Evolutionary conservation across 225 moss, liverwort and hornwort species (phyloP).

Genomic region (Physcomitrellopsis africana): DNA sequence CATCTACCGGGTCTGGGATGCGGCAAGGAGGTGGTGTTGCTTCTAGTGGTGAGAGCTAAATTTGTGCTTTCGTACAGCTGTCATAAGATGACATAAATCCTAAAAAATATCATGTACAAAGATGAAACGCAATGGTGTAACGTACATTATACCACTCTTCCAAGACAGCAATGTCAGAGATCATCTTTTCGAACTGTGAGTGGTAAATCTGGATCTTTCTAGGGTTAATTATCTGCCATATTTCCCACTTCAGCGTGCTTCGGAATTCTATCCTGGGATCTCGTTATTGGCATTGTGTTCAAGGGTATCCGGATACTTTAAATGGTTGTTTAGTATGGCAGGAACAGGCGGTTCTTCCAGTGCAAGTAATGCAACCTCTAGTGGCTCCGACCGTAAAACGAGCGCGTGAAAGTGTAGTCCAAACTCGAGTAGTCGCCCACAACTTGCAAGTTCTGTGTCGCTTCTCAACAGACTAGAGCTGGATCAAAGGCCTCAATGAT

Average conservation of each 20-base stretch:
- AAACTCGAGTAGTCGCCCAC: slow-evolving; percentile 74
- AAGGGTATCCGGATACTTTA: slow-evolving; percentile 52
- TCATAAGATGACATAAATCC: not conserved
- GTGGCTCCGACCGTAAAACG: slow-evolving; percentile 88
- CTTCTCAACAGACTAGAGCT: slow-evolving; percentile 42
- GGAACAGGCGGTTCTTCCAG: slow-evolving; percentile 70
- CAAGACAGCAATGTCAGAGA: not conserved
- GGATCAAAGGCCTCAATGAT: not conserved
- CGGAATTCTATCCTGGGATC: not conserved
- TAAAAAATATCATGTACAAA: not conserved
- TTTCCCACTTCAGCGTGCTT: slow-evolving; percentile 5
- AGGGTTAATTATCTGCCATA: not conserved
- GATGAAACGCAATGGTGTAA: not conserved
- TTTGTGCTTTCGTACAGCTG: not conserved
- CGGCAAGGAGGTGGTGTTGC: slow-evolving; percentile 76
- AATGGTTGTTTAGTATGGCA: slow-evolving; percentile 88
- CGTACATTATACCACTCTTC: not conserved
- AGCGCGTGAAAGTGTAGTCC: slow-evolving; percentile 77
- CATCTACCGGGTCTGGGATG: slow-evolving; percentile 83
- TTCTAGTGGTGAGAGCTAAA: slow-evolving; percentile 68
- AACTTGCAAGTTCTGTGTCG: slow-evolving; percentile 81
- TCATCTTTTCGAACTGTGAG: not conserved
- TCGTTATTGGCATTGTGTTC: not conserved
- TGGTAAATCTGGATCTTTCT: not conserved
- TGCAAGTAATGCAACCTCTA: slow-evolving; percentile 79